These are phyloP conservation scores for Xylaria polymorpha DNA, from an alignment of 2,329 filamentous ascomycete species.

Conservation along the genomic window DNA sequence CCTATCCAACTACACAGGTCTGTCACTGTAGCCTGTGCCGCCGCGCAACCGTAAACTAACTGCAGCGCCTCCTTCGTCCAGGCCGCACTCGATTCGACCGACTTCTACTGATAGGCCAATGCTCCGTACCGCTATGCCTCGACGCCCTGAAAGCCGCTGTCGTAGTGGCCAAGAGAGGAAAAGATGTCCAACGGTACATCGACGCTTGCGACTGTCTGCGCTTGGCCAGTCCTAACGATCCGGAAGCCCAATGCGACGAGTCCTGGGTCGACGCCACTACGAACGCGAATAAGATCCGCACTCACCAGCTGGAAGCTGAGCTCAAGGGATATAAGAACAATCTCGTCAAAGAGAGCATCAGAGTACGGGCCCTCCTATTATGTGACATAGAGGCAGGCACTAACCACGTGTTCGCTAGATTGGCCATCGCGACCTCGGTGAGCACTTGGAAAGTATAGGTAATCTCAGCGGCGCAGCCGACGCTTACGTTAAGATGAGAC, in stretches of 20 bases:
- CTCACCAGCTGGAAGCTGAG: constrained; percentile 81
- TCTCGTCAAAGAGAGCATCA: constrained; percentile 94
- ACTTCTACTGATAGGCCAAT: constrained; percentile 82
- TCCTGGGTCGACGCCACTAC: constrained; percentile 80
- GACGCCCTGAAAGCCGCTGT: constrained; percentile 86
- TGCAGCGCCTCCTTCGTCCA: constrained; percentile 51
- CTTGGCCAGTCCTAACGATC: constrained; percentile 71
- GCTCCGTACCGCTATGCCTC: constrained; percentile 77
- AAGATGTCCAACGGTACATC: constrained; percentile 78
- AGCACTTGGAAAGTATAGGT: constrained; percentile 83
- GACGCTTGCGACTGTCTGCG: constrained; percentile 74
- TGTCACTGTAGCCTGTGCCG: constrained; percentile 35
- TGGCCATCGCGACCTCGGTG: constrained; percentile 91
- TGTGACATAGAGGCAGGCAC: neutral
- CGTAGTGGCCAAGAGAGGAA: constrained; percentile 78
- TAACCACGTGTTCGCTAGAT: constrained; percentile 67
- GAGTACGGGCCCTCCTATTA: constrained; percentile 65
- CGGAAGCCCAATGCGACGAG: constrained; percentile 73
- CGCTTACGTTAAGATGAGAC: constrained; percentile 86
- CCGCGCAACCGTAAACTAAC: constrained; percentile 21
- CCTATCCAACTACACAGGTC: constrained; percentile 88
- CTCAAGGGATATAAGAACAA: constrained; percentile 96
- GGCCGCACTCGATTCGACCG: constrained; percentile 85
- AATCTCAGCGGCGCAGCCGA: constrained; percentile 79
- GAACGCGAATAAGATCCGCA: constrained; percentile 75